A percentile compares a stretch with the other conserved stretches of the same genome.
Evolutionary conservation across 176 grass and related monocot species (phyloP).

Genomic region (Cocos nucifera): DNA sequence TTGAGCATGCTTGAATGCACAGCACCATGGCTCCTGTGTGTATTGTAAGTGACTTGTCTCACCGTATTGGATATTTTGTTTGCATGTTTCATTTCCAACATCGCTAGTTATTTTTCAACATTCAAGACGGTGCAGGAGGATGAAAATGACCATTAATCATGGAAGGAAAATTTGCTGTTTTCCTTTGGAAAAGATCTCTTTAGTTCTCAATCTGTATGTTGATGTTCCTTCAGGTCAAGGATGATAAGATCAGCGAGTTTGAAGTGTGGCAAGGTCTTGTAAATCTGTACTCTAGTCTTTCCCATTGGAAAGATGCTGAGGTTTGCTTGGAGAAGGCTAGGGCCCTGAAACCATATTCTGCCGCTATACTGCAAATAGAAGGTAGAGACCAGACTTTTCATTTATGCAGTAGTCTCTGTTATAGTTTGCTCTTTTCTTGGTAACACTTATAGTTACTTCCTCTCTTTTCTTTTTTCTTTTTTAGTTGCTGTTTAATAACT

Average conservation of each 20-base stretch:
- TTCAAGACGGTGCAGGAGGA: too few relatives aligned
- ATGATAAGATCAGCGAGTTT: conserved; percentile 69
- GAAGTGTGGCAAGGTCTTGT: conserved; percentile 99
- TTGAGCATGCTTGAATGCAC: too few relatives aligned
- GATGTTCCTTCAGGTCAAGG: conserved; percentile 35
- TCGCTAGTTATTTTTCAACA: too few relatives aligned
- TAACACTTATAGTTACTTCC: too few relatives aligned
- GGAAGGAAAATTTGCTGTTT: too few relatives aligned
- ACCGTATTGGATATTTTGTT: too few relatives aligned
- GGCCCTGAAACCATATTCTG: conserved; percentile 63
- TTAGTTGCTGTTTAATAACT: too few relatives aligned
- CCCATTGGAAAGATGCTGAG: conserved; percentile 78
- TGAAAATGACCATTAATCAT: too few relatives aligned
- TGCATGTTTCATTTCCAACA: too few relatives aligned
- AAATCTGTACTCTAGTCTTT: conserved; percentile 82
- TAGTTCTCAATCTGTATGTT: not conserved
- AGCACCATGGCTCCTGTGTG: too few relatives aligned
- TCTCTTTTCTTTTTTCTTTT: too few relatives aligned
- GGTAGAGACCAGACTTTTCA: conserved; percentile 26
- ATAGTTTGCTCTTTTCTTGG: not conserved
- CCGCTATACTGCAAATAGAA: conserved; percentile 56
- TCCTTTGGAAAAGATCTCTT: not conserved
- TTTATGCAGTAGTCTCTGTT: not conserved
- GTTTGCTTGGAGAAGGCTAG: conserved; percentile 96
- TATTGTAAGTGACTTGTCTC: too few relatives aligned